phyloP scores from a whole-genome alignment of 495 filamentous ascomycete species.

The Annulohypoxylon maeteangense region DNA sequence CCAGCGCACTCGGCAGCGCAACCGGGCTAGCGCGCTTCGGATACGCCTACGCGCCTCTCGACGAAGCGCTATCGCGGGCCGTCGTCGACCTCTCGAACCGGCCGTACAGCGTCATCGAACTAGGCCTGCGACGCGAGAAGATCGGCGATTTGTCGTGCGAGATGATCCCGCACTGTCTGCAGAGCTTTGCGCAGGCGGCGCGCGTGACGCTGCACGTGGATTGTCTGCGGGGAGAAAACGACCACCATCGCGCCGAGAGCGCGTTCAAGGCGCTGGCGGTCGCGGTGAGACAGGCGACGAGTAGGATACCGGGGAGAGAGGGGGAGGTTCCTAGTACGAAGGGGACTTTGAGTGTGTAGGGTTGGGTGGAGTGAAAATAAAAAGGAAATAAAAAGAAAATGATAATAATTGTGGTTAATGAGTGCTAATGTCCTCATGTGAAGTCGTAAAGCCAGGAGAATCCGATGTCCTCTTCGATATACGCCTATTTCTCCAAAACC shows the following conservation, averaged over 20 bases:
- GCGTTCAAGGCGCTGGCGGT: conserved; percentile 97
- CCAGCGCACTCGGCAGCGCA: conserved; percentile 75
- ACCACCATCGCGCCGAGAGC: conserved; percentile 96
- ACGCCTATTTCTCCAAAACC: background rate
- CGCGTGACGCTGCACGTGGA: conserved; percentile 95
- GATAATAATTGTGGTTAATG: background rate
- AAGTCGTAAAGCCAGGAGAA: background rate
- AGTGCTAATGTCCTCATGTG: background rate
- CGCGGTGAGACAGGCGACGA: conserved; percentile 79
- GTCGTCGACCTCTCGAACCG: conserved; percentile 95
- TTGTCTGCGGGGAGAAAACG: conserved; percentile 86
- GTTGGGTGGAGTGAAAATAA: background rate
- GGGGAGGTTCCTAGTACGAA: conserved; percentile 96
- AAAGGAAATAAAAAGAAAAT: background rate
- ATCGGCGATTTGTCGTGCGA: conserved; percentile 92
- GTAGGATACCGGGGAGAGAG: conserved; percentile 76
- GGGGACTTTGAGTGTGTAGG: conserved; percentile 72
- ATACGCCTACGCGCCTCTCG: conserved; percentile 87
- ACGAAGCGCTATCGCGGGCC: conserved; percentile 93
- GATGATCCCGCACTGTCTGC: conserved; percentile 96
- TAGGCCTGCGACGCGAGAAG: conserved; percentile 87
- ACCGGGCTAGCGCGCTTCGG: conserved; percentile 90
- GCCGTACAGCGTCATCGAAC: conserved; percentile 81
- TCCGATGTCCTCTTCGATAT: background rate
- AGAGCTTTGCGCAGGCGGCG: conserved; percentile 91